Base-by-base conservation (phyloP, 805 yeast species). In the Barnettozyma pratensis region DNA sequence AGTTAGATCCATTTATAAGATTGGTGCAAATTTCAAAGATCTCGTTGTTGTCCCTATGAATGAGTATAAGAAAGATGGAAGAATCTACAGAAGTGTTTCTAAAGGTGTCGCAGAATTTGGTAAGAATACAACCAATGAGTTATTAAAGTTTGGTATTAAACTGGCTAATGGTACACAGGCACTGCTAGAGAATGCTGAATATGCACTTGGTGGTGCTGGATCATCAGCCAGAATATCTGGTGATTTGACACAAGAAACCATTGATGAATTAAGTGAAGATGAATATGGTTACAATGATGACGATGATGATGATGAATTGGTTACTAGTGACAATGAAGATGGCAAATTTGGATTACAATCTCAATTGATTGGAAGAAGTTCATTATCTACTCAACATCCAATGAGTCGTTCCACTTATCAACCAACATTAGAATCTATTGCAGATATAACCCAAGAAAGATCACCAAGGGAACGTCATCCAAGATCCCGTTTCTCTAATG, bases 81-180 rank as follows among this genome's bases (percentile, higher is more conserved):
- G 88, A 31, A 58, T 86, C 1, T 70, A 83, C 31, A 71, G 87
- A 56, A 80, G 94, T 51, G 54, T 90, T 2, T 87, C 87, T 57
- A 83, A 83, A 54, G 96, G 96, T 2, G 83, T 91, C 0, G 66
- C 71, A 46, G 74, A 81, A 7, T 89, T 91, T 66, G 82, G 91
- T 2, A 82, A 76, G 56, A 82, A 85, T 4, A 85, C 97, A 0
- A 78, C 94, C 4, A 85, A 83, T 48, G 97, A 91, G 62, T 65
- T 90, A 34, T 70, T 91, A 41, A 84, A 85, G 56, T 71, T 91
- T 41, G 96, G 97, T 1, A 92, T 87, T 0, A 88, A 85, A 57
- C 61, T 91, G 30, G 91, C 96, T 1, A 84, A 90, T 8, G 97
- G 97, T 0, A 87, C 96, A 0, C 97, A 90, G 59, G 80, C 83